Evolutionary conservation across 1,284 basidiomycete species (phyloP).

Genomic region (Cutaneotrichosporon dermatis): DNA sequence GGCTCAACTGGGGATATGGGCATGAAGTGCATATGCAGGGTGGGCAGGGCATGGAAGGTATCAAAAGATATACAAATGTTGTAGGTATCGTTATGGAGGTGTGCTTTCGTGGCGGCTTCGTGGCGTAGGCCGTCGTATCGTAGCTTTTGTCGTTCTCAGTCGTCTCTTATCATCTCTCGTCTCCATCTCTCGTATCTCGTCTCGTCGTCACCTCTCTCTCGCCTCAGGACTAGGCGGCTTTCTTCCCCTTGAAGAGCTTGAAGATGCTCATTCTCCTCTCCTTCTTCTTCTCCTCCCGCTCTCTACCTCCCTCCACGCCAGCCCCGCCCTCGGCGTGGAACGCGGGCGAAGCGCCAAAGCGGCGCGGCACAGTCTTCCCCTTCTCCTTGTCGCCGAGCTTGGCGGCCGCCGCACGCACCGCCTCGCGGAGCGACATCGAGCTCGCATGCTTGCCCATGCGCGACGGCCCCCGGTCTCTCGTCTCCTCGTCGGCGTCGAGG

Average conservation of each 20-base stretch:
- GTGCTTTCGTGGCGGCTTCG: no score
- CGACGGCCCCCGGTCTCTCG: neutral
- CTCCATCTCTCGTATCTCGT: no score
- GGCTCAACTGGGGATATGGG: no score
- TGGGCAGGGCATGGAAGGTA: no score
- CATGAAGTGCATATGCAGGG: no score
- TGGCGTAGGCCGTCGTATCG: no score
- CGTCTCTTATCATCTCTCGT: no score
- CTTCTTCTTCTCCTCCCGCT: neutral
- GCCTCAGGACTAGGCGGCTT: neutral
- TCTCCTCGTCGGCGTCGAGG: neutral
- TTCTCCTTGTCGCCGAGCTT: conserved; percentile 15
- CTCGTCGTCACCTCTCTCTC: neutral
- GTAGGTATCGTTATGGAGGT: no score
- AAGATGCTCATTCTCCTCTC: conserved; percentile 5
- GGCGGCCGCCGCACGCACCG: conserved; percentile 21
- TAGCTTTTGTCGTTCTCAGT: no score
- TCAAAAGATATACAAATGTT: no score
- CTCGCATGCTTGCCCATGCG: neutral
- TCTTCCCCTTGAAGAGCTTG: conserved; percentile 7
- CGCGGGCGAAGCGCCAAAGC: neutral
- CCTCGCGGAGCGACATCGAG: conserved; percentile 35
- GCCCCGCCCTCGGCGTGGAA: neutral
- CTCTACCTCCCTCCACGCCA: neutral
- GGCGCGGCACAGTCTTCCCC: conserved; percentile 8